These are phyloP conservation scores for Colletotrichum aenigma DNA, from an alignment of 2,329 filamentous ascomycete species.

Conservation along the genomic window DNA sequence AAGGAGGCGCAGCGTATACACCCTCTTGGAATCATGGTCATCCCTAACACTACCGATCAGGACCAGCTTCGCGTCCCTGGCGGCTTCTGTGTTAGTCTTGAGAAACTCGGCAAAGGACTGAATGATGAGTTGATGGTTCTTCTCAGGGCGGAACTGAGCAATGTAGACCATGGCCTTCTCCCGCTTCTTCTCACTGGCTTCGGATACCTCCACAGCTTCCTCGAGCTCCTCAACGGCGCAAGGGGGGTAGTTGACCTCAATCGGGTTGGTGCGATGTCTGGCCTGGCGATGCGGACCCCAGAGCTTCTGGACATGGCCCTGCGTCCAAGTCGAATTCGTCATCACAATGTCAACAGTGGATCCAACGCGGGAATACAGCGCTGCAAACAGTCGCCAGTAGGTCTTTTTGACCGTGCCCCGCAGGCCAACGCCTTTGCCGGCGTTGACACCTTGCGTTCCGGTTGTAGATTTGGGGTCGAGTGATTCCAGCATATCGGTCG, in stretches of 20 bases:
- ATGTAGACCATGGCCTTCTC: constrained; percentile 85
- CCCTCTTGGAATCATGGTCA: constrained; percentile 76
- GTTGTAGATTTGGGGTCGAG: constrained; percentile 67
- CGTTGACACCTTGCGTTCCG: constrained; percentile 77
- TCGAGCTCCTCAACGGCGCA: constrained; percentile 88
- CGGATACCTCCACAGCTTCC: constrained; percentile 72
- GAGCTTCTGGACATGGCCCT: constrained; percentile 77
- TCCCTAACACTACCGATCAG: constrained; percentile 94
- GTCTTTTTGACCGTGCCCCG: constrained; percentile 74
- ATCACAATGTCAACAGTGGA: constrained; percentile 89
- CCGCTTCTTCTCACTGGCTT: constrained; percentile 70
- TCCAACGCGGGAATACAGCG: constrained; percentile 82
- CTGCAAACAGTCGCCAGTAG: constrained; percentile 89
- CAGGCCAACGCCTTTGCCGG: constrained; percentile 76
- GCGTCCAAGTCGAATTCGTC: constrained; percentile 97
- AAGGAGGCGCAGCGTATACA: constrained; percentile 86
- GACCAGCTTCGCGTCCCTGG: constrained; percentile 69
- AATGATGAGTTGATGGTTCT: constrained; percentile 89
- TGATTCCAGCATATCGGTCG: constrained; percentile 93
- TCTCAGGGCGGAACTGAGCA: constrained; percentile 96
- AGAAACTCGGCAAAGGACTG: constrained; percentile 83
- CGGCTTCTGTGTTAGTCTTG: constrained; percentile 55
- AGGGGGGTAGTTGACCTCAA: constrained; percentile 86
- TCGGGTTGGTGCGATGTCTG: constrained; percentile 52
- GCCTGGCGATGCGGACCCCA: constrained; percentile 69